Evolutionary conservation across 2,329 filamentous ascomycete species (phyloP).

Genomic region (Hymenoscyphus occultus): DNA sequence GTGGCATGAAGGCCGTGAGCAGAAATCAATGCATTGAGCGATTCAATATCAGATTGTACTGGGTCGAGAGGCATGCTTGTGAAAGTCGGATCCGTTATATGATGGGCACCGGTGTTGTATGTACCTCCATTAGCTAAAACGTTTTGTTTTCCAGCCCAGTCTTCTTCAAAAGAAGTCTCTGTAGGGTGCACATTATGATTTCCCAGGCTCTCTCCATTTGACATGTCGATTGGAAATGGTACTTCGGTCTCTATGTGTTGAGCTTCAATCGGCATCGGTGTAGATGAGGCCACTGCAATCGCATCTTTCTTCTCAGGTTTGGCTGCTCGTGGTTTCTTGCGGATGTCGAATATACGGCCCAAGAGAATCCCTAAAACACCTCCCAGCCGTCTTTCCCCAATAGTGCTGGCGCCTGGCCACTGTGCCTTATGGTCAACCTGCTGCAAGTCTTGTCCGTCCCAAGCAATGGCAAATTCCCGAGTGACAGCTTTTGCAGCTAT

Average conservation of each 20-base stretch:
- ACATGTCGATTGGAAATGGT: slow-evolving; percentile 14
- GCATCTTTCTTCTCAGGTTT: slow-evolving; percentile 28
- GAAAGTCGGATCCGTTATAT: slow-evolving; percentile 16
- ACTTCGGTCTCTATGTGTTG: slow-evolving; percentile 16
- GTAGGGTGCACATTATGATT: slow-evolving; percentile 19
- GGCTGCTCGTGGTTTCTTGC: slow-evolving; percentile 34
- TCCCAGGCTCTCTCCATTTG: slow-evolving; percentile 19
- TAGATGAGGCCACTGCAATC: slow-evolving; percentile 19
- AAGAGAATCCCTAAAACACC: slow-evolving; percentile 68
- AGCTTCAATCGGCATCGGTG: slow-evolving; percentile 16
- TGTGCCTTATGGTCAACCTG: slow-evolving; percentile 60
- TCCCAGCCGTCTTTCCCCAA: slow-evolving; percentile 62
- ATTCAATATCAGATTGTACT: slow-evolving; percentile 31
- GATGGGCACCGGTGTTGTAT: slow-evolving; percentile 20
- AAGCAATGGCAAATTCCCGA: slow-evolving; percentile 56
- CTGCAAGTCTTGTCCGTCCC: slow-evolving; percentile 60
- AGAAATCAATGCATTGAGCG: slow-evolving; percentile 30
- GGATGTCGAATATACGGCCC: slow-evolving; percentile 62
- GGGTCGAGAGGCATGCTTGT: slow-evolving; percentile 8
- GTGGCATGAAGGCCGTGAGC: slow-evolving; percentile 24
- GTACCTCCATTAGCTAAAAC: slow-evolving; percentile 14
- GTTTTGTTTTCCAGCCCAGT: slow-evolving; percentile 22
- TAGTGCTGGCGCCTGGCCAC: slow-evolving; percentile 54
- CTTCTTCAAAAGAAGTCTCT: slow-evolving; percentile 17
- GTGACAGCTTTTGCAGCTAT: slow-evolving; percentile 52